Percentiles rank a stretch among this genome's conserved stretches.
These are phyloP conservation scores for Taiozyma sp. DNA, from an alignment of 1,139 yeast species.

Conservation along the genomic window DNA sequence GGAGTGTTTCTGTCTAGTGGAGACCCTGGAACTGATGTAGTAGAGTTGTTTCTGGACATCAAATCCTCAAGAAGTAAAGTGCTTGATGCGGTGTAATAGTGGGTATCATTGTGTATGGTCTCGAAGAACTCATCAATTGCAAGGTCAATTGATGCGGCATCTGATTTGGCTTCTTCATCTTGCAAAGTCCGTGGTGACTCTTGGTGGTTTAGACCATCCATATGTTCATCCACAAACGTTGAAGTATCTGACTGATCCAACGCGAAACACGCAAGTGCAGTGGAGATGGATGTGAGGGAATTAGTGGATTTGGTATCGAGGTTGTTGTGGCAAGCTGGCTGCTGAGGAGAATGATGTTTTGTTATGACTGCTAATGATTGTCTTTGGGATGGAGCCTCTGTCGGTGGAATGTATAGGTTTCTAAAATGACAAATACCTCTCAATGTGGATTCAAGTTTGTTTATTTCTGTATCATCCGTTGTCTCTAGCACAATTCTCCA, in stretches of 20 bases:
- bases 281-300: conserved; percentile 25
- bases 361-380: neutral
- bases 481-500: conserved; percentile 57
- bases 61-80: neutral
- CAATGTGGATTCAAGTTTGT: conserved; percentile 36
- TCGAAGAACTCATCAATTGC: conserved; percentile 50
- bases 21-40: neutral
- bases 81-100: conserved; percentile 17
- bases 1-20: neutral
- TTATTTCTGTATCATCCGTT: conserved; percentile 31
- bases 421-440: conserved; percentile 41
- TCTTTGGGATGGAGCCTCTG: neutral
- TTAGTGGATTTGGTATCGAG: conserved; percentile 7
- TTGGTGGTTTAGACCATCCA: conserved; percentile 8
- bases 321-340: neutral
- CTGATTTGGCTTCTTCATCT: neutral
- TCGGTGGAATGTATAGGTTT: conserved; percentile 30
- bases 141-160: conserved; percentile 44
- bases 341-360: neutral
- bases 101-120: conserved; percentile 10
- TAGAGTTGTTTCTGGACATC: conserved; percentile 6
- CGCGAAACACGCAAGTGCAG: conserved; percentile 29
- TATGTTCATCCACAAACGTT: conserved; percentile 17
- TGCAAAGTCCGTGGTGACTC: neutral
- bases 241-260: conserved; percentile 23